Base-by-base conservation (phyloP, 2,329 filamentous ascomycete species). In the Salinomyces thailandicus region DNA sequence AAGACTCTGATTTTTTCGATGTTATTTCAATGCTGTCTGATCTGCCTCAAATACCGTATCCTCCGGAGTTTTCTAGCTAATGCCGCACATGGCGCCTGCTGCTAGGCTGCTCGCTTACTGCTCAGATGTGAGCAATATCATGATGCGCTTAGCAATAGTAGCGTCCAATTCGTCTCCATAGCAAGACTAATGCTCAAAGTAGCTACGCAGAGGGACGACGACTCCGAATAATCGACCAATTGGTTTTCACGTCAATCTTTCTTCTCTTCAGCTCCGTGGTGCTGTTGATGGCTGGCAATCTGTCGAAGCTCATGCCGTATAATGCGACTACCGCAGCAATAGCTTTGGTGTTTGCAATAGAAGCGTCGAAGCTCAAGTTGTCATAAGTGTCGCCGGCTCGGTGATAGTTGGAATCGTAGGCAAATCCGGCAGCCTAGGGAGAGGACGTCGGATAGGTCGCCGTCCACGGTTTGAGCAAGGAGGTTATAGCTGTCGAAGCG, bases 291-390 rank as follows among this genome's bases (percentile, higher is more conserved):
- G 27, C 33, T 4, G 48, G 47, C 59, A 83, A 80, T 7, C 69
- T 74, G 4, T 79, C 64, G 45, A 83, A 77, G 0, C 76, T 80
- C 3, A 62, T 54, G 8, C 79, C 79, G 49, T 75, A 85, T 0
- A 75, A 79, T 1, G 79, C 81, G n/a, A 84, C 74, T 1, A 77
- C 77, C 58, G 82, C 77, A 2, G 81, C 80, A 46, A 86, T 79
- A 33, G 65, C 70, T 55, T 69, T 66, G 5, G 67, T 64, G 50
- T 74, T 75, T 43, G 69, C 56, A 39, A 71, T 61, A 61, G 71
- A 75, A 11, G 71, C 70, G 6, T 65, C 63, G 28, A 62, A 57
- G 45, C 70, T 68, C 30, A 77, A 51, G 51, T 78, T 77, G 35
- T 58, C 62, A 22, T 71, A 54, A 35, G 67, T 67, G 45, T 77